Conservation (phyloP, 2,329 filamentous ascomycete species). For the Thermothelomyces thermophilus region DNA sequence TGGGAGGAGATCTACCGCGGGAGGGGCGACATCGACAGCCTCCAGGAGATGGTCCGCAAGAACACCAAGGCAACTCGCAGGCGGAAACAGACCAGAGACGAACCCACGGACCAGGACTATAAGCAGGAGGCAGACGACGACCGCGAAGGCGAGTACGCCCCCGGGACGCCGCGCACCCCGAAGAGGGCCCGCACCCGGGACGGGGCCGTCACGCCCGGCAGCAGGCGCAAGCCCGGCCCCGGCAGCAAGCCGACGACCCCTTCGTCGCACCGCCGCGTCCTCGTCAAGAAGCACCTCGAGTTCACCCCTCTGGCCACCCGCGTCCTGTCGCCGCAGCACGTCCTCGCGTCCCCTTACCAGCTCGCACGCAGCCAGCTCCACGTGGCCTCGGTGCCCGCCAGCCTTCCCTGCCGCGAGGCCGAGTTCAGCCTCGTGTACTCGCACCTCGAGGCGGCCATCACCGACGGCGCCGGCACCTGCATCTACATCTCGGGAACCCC, state of each 20-base stretch:
- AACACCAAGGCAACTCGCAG: conserved; percentile 68
- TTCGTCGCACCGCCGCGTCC: conserved; percentile 43
- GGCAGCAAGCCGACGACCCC: conserved; percentile 39
- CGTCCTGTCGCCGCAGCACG: conserved; percentile 66
- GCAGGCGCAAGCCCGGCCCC: conserved; percentile 42
- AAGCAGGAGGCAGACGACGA: conserved; percentile 27
- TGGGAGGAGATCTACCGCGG: conserved; percentile 82
- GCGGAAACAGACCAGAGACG: conserved; percentile 26
- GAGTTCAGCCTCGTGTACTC: conserved; percentile 92
- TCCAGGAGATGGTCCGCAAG: conserved; percentile 59
- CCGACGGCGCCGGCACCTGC: conserved; percentile 86
- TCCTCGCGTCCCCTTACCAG: conserved; percentile 82
- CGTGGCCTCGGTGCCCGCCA: conserved; percentile 84
- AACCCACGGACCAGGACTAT: conserved; percentile 29
- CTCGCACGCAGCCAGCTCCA: conserved; percentile 83
- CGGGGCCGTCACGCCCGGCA: conserved; percentile 46
- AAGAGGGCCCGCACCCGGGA: conserved; percentile 28
- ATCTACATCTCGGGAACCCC: conserved; percentile 99
- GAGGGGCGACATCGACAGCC: conserved; percentile 55
- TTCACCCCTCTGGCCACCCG: conserved; percentile 94
- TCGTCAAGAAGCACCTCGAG: conserved; percentile 82
- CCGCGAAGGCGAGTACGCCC: conserved; percentile 32
- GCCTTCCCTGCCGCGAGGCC: conserved; percentile 82
- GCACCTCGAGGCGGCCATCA: conserved; percentile 89
- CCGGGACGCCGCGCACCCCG: conserved; percentile 32